Conservation (phyloP, 2,329 filamentous ascomycete species). For the Akanthomyces dipterigenus region DNA sequence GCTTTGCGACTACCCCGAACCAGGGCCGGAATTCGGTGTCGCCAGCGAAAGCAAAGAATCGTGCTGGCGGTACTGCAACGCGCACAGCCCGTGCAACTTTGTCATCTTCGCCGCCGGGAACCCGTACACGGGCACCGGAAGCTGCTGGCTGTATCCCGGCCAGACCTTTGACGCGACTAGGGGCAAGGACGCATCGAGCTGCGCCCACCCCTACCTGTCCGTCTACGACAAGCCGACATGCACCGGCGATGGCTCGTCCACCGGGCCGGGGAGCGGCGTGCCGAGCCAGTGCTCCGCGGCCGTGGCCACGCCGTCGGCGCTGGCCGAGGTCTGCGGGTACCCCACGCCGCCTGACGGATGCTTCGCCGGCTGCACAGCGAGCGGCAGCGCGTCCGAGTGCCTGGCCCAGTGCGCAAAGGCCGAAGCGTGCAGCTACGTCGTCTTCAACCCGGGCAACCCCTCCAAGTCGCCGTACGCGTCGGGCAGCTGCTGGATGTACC, state of each 20-base stretch:
- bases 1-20: constrained; percentile 22
- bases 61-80: constrained; percentile 26
- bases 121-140: constrained; percentile 21
- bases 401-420: constrained; percentile 20
- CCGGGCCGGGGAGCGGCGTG: background rate
- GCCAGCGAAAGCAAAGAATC: constrained; percentile 17
- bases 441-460: constrained; percentile 20
- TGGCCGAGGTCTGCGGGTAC: constrained; percentile 25
- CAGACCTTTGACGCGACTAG: constrained; percentile 19
- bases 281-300: constrained; percentile 16
- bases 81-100: constrained; percentile 24
- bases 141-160: constrained; percentile 25
- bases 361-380: constrained; percentile 18
- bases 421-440: constrained; percentile 22
- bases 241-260: background rate
- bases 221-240: constrained; percentile 22
- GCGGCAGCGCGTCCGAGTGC: constrained; percentile 19
- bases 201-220: constrained; percentile 13
- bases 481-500: constrained; percentile 26
- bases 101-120: constrained; percentile 23
- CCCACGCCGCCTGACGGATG: constrained; percentile 21
- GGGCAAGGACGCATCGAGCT: constrained; percentile 15
- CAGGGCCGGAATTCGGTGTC: constrained; percentile 18
- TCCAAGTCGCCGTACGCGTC: constrained; percentile 17
- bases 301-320: constrained; percentile 22